phyloP scores from a whole-genome alignment of 441 rosid genomes.

The Syzygium malaccense region DNA sequence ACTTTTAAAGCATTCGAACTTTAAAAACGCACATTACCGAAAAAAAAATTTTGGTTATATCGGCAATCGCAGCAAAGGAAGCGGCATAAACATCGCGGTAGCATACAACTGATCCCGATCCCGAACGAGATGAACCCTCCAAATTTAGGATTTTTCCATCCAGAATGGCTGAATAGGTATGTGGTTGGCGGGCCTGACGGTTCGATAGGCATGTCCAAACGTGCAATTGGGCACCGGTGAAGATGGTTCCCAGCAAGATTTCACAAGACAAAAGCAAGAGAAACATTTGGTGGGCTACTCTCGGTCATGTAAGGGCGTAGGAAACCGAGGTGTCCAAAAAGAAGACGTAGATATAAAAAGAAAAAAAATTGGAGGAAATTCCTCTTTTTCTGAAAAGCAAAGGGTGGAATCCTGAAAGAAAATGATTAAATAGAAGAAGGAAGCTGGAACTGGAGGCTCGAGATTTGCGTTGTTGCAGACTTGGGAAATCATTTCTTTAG shows the following conservation, averaged over 20 bases:
- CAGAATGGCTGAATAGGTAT: not conserved
- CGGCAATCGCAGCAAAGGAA: not conserved
- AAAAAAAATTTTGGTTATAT: not conserved
- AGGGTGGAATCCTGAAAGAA: not conserved
- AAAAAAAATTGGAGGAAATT: not conserved
- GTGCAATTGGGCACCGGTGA: not conserved
- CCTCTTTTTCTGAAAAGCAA: not conserved
- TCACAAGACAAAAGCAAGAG: not conserved
- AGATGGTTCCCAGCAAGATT: not conserved
- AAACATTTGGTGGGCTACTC: not conserved
- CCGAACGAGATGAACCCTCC: not conserved
- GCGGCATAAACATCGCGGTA: rapidly evolving
- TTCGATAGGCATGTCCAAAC: not conserved
- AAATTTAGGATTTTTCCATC: not conserved
- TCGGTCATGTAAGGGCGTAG: not conserved
- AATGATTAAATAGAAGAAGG: not conserved
- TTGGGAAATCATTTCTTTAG: not conserved
- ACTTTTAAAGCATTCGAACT: not conserved
- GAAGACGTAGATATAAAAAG: not conserved
- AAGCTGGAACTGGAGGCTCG: not conserved
- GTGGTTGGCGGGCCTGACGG: not conserved
- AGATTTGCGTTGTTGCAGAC: not conserved
- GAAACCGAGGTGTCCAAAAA: not conserved
- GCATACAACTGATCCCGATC: not conserved
- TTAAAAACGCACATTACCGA: not conserved